Evolutionary conservation across 495 filamentous ascomycete genomes (phyloP).

Genomic region (Apodospora peruviana): DNA sequence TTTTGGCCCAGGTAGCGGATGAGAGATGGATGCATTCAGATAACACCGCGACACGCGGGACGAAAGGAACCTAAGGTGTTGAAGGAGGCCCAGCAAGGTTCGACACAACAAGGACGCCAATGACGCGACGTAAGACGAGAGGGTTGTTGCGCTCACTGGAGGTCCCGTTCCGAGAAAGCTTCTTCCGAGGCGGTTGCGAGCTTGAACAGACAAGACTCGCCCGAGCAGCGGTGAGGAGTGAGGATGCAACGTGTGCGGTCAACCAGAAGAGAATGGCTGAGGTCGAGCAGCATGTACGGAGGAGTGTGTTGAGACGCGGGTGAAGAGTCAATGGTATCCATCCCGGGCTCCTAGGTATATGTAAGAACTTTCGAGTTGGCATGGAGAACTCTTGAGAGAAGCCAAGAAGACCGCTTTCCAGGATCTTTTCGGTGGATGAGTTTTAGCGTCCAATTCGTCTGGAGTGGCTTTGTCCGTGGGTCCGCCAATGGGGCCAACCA

Average conservation of each 20-base stretch:
- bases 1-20: background rate
- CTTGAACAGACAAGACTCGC: too few relatives aligned
- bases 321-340: background rate
- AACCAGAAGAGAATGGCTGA: background rate
- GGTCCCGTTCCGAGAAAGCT: background rate
- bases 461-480: background rate
- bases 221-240: too few relatives aligned
- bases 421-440: too few relatives aligned
- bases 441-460: too few relatives aligned
- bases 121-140: too few relatives aligned
- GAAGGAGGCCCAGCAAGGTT: background rate
- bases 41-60: background rate
- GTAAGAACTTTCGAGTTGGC: background rate
- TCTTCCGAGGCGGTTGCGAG: background rate
- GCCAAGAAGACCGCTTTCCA: too few relatives aligned
- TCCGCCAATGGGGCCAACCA: background rate
- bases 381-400: too few relatives aligned
- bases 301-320: background rate
- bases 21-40: constrained; percentile 16
- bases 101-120: background rate
- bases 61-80: background rate
- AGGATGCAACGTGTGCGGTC: background rate
- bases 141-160: too few relatives aligned
- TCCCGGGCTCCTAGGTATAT: too few relatives aligned
- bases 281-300: background rate